Base-by-base conservation (phyloP, 1,284 basidiomycete species). In the Apiotrichum gracile region DNA sequence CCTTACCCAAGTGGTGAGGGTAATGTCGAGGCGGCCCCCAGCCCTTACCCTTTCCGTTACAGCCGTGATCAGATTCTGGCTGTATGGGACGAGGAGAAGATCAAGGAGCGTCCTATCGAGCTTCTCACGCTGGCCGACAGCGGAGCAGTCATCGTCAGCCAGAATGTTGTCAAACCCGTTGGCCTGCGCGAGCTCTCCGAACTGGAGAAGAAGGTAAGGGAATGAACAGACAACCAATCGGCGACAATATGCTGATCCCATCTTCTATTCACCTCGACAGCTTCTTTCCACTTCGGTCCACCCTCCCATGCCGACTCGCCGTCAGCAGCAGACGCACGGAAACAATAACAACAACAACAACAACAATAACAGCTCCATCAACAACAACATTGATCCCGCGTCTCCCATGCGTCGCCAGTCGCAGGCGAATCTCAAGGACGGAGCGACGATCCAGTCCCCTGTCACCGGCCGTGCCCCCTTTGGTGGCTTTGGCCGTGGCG, bases 151-250 rank as follows among this genome's bases (percentile, higher is more conserved):
- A 84, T 92, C 61, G 87, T 91, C 27, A 82, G 85, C 60, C 87
- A 89, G 68, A 76, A 80, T 25, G 83, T 82, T 33, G 81, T 73
- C 51, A 85, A 88, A 54, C 90, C 90, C n/a, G 76, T 85, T 39
- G 82, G 82, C 42, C 69, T 90, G 65, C 84, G 85, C 61, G 90
- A 91, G 62, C 81, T 87, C 80, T 78, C 78, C 52, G 88, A 91
- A 54, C 77, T 77, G n/a, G 90, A 93, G 79, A 90, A 86, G 79
- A 92, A 90, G 85, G 90, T 91, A 64, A 62, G 80, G n/a, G 69
- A 22, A n/a, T 9, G n/a, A 5, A 25, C 16, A 35, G 24, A n/a
- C 25, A 37, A 17, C 3, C 14, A 17, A 2, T 17, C 12, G 21
- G 10, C n/a, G 9, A 19, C 19, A 7, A 41, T 9, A n/a, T 37